Conservation (phyloP, 768 basidiomycete genomes). For the Mycena rebaudengoi region DNA sequence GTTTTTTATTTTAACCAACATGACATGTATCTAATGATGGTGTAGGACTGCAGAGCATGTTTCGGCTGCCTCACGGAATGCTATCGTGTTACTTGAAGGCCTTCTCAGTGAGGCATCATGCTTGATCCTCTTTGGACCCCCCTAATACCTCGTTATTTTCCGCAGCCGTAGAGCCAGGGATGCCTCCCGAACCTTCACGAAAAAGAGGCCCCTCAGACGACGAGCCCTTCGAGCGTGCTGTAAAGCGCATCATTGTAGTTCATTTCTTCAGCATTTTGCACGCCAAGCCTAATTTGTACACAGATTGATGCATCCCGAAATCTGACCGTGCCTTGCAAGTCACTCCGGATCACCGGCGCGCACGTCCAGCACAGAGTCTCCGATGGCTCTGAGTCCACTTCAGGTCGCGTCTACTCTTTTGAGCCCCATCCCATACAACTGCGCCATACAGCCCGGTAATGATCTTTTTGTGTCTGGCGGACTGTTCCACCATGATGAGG, state of each 20-base stretch:
- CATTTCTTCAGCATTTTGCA: not conserved
- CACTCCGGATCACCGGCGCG: not conserved
- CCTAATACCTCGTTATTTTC: not conserved
- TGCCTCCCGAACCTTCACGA: constrained; percentile 22
- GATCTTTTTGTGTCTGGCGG: constrained; percentile 15
- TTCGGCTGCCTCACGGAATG: constrained; percentile 32
- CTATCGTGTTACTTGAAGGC: constrained; percentile 32
- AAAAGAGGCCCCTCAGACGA: constrained; percentile 28
- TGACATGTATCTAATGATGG: not conserved
- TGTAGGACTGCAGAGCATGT: constrained; percentile 24
- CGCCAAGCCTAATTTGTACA: not conserved
- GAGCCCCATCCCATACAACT: constrained; percentile 1
- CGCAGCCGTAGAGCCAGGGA: constrained; percentile 19
- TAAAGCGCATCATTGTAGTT: constrained; percentile 33
- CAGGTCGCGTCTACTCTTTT: not conserved
- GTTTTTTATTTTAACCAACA: not conserved
- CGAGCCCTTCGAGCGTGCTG: constrained; percentile 33
- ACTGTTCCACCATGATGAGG: constrained; percentile 13
- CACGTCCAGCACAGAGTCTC: not conserved
- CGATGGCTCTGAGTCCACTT: not conserved
- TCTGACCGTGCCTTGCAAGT: not conserved
- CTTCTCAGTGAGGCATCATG: constrained; percentile 27
- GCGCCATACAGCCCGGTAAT: not conserved
- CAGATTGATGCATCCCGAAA: constrained; percentile 17
- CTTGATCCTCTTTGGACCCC: not conserved